Conservation (phyloP, 2,329 filamentous ascomycete genomes). For the Salinomyces thailandicus region DNA sequence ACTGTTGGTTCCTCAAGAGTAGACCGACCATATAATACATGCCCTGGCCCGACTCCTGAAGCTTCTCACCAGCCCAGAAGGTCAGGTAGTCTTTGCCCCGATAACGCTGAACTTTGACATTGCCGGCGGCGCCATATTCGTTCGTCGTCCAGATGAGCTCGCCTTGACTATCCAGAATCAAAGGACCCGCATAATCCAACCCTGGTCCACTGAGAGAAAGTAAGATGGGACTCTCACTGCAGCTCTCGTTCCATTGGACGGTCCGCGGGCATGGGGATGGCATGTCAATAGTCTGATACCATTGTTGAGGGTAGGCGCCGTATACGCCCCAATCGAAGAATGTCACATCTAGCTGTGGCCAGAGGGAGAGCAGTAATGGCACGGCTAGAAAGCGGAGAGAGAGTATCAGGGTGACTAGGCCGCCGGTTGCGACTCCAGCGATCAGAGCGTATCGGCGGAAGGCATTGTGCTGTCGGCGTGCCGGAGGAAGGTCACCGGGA, state of each 20-base stretch:
- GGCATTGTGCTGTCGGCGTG: not conserved
- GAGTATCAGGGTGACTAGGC: not conserved
- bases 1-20: not conserved
- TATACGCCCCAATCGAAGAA: slow-evolving; percentile 23
- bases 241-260: slow-evolving; percentile 15
- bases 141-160: slow-evolving; percentile 22
- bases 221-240: slow-evolving; percentile 17
- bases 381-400: slow-evolving; percentile 7
- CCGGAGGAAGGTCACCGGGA: not conserved
- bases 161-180: slow-evolving; percentile 20
- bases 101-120: slow-evolving; percentile 26
- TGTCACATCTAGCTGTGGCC: slow-evolving; percentile 16
- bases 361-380: slow-evolving; percentile 17
- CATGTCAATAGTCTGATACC: slow-evolving; percentile 13
- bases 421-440: not conserved
- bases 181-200: slow-evolving; percentile 18
- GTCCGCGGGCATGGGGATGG: slow-evolving; percentile 16
- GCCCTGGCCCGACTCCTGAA: slow-evolving; percentile 24
- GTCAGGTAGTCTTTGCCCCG: slow-evolving; percentile 27
- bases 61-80: slow-evolving; percentile 29
- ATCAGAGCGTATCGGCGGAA: not conserved
- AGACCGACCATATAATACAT: slow-evolving; percentile 22
- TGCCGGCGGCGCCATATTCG: slow-evolving; percentile 22
- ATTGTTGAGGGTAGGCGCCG: slow-evolving; percentile 16
- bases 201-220: slow-evolving; percentile 21